Conservation (phyloP, 2,329 filamentous ascomycete genomes). For the Aspergillus udagawae region DNA sequence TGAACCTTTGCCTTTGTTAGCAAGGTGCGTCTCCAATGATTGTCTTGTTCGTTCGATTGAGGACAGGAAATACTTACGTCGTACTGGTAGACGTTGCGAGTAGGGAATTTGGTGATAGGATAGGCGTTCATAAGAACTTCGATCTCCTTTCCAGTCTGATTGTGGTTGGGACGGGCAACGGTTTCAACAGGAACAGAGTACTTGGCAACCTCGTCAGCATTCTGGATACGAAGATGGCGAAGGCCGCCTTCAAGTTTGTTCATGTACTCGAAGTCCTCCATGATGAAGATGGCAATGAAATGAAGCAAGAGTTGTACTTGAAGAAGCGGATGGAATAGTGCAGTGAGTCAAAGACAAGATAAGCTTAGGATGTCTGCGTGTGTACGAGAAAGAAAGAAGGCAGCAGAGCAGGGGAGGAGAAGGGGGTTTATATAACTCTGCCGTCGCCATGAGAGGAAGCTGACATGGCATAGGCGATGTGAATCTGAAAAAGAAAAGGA, state of each 20-base stretch:
- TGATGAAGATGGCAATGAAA: constrained; percentile 8
- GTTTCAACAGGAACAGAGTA: constrained; percentile 30
- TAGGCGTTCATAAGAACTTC: constrained; percentile 69
- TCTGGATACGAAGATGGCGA: constrained; percentile 21
- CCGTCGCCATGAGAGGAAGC: background rate
- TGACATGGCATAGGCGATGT: background rate
- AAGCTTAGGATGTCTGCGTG: background rate
- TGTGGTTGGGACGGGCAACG: constrained; percentile 53
- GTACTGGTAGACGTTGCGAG: constrained; percentile 70
- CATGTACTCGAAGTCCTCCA: constrained; percentile 20
- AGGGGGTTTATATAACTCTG: background rate
- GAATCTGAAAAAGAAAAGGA: constrained; percentile 1
- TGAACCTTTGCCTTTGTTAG: constrained; percentile 51
- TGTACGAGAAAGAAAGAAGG: background rate
- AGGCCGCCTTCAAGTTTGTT: constrained; percentile 19
- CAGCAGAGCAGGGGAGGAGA: background rate
- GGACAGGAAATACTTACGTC: constrained; percentile 59
- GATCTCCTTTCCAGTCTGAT: constrained; percentile 54
- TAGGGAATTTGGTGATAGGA: constrained; percentile 59
- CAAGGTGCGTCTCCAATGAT: background rate
- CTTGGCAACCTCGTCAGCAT: constrained; percentile 28
- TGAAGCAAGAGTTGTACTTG: background rate
- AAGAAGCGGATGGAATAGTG: background rate
- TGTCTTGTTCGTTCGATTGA: background rate
- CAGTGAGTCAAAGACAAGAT: background rate